A percentile compares a stretch with the other conserved stretches of the same genome.
Conservation (phyloP, 2,329 filamentous ascomycete species). For the Lachnellula occidentalis region DNA sequence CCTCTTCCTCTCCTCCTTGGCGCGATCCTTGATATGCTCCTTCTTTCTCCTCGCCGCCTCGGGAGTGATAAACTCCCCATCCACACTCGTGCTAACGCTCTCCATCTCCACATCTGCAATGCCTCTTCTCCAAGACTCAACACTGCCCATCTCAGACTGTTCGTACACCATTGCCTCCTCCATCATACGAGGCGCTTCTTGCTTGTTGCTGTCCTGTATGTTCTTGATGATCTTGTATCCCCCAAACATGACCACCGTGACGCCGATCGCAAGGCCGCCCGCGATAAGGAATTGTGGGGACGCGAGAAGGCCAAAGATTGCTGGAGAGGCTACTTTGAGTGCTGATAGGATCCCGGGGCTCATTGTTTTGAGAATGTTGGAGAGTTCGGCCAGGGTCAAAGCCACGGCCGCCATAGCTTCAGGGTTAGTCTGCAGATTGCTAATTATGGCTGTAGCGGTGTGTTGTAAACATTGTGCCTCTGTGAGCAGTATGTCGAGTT, state of each 20-base stretch:
- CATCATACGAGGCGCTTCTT: conserved; percentile 22
- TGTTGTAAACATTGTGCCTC: conserved; percentile 88
- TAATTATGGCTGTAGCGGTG: conserved; percentile 75
- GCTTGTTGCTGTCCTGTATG: conserved; percentile 48
- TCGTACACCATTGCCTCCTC: conserved; percentile 30
- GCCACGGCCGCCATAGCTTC: conserved; percentile 93
- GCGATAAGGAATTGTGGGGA: conserved; percentile 94
- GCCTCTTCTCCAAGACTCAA: conserved; percentile 31
- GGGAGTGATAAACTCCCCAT: conserved; percentile 28
- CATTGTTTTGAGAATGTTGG: conserved; percentile 74
- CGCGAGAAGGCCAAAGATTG: conserved; percentile 78
- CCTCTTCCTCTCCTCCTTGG: conserved; percentile 5
- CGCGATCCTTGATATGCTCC: conserved; percentile 7
- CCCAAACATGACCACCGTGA: conserved; percentile 93
- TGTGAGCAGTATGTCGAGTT: conserved; percentile 71
- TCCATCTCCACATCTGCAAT: conserved; percentile 27
- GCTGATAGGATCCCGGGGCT: conserved; percentile 71
- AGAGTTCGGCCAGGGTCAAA: conserved; percentile 86
- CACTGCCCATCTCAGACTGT: conserved; percentile 25
- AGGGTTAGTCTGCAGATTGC: conserved; percentile 73
- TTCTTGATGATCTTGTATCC: conserved; percentile 97
- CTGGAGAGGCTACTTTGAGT: conserved; percentile 76
- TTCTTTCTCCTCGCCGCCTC: conserved; percentile 8
- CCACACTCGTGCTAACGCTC: conserved; percentile 29
- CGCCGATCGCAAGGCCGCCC: conserved; percentile 78